These are phyloP conservation scores for Prunus mongolica DNA, from an alignment of 306 rosid genomes.

Conservation along the genomic window DNA sequence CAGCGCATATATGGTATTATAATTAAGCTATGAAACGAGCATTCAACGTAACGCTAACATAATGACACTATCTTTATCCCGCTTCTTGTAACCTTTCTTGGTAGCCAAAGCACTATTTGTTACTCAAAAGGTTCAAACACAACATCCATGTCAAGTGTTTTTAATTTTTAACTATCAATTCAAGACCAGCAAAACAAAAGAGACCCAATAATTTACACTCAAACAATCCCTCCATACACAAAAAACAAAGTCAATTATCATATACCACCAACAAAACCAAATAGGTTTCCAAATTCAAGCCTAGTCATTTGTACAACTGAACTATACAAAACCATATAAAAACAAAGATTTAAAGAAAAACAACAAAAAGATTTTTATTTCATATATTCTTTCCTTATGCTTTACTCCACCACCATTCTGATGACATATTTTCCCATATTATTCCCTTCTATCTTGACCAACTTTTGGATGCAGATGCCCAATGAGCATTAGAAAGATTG, in stretches of 20 bases:
- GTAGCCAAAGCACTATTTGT: background rate
- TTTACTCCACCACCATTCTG: background rate
- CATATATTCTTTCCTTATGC: background rate
- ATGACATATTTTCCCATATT: background rate
- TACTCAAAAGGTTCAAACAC: background rate
- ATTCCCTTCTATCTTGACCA: background rate
- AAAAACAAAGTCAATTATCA: constrained; percentile 18
- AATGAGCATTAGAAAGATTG: background rate
- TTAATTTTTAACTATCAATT: background rate
- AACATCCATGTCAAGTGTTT: background rate
- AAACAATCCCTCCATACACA: constrained; percentile 22
- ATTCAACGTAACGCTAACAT: background rate
- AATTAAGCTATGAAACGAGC: background rate
- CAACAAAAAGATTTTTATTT: background rate
- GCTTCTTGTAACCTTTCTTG: background rate
- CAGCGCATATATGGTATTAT: background rate
- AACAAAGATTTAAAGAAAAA: background rate
- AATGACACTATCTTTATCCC: background rate
- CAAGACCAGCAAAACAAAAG: constrained; percentile 19
- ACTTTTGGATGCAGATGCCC: background rate
- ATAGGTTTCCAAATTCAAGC: background rate
- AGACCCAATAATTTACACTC: constrained; percentile 16
- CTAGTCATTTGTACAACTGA: too few relatives aligned
- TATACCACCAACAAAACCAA: constrained; percentile 10
- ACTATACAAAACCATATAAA: too few relatives aligned